Conservation (phyloP, 2,329 filamentous ascomycete genomes). For the Ophiostoma ulmi region DNA sequence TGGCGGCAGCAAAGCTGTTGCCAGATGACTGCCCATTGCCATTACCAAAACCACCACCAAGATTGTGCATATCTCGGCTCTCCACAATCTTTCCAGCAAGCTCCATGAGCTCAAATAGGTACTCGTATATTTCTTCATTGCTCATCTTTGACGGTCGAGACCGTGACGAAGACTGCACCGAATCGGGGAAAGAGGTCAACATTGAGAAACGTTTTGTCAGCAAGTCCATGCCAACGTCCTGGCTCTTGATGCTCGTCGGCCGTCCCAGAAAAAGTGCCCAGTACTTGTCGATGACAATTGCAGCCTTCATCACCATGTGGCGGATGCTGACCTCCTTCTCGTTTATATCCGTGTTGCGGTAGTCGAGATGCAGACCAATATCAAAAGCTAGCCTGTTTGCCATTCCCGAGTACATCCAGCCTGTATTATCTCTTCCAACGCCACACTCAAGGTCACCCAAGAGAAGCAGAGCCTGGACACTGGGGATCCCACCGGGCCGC, state of each 20-base stretch:
- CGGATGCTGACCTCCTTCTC: conserved; percentile 45
- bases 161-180: neutral
- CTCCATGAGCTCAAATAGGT: conserved; percentile 52
- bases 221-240: conserved; percentile 47
- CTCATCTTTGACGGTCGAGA: conserved; percentile 24
- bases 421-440: conserved; percentile 49
- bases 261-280: conserved; percentile 52
- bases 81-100: conserved; percentile 50
- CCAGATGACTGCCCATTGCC: neutral
- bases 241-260: conserved; percentile 49
- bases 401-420: conserved; percentile 51
- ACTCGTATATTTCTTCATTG: conserved; percentile 43
- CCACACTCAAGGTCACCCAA: conserved; percentile 51
- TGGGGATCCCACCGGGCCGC: conserved; percentile 47
- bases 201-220: conserved; percentile 43
- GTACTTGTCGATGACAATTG: conserved; percentile 50
- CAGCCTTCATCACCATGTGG: conserved; percentile 49
- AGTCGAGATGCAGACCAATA: conserved; percentile 47
- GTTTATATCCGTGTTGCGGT: conserved; percentile 39
- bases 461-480: conserved; percentile 48
- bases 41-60: neutral
- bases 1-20: neutral
- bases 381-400: conserved; percentile 45
- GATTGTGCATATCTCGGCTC: conserved; percentile 34
- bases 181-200: conserved; percentile 33